Evolutionary conservation across 768 basidiomycete genomes (phyloP), one percentile per base, ranked within the genome.

Genomic region (Hypholoma fasciculare): DNA sequence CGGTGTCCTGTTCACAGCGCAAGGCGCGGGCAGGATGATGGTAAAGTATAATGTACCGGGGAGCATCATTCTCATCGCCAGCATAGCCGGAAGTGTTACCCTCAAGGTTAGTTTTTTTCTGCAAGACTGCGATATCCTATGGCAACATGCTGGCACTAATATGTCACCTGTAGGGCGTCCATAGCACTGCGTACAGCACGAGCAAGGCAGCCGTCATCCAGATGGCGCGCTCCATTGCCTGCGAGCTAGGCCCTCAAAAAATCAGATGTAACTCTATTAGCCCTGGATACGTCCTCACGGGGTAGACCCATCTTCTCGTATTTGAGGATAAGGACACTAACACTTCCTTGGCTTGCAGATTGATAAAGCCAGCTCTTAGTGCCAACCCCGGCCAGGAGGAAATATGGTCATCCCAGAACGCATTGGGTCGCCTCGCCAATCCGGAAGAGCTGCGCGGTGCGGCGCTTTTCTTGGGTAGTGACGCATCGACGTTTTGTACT

Each of bases 181-280:
- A 82, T 16, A 89, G 86, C 86, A 79, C 85, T 39, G 84, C 86
- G 2, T 91, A 91, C 71, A 90, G 89, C 68, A 81, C 83, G 19
- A 85, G 83, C 71, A 92, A 91, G 72, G 78, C 86, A 1, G 90
- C 86, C n/a, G 86, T 92, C n/a, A 61, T 90, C 36, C 90, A 92
- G 72, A 88, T 90, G 86, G 82, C 76, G 3, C 84, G 90, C 38
- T 88, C 85, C 62, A 82, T 92, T 82, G 89, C 88, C 2, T 88
- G 87, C 67, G 90, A 92, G 64, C 79, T 91, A 1, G 89, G 87
- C 3, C 71, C 71, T 14, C 74, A 84, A 63, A 71, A 75, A 3
- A 90, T 92, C 49, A 78, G 89, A 3, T 88, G 89, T 59, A 92
- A 92, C 68, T 74, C 82, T 3, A 74, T 92, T 55, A 88, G 86